These are phyloP conservation scores for Eucalyptus viminalis DNA, from an alignment of 345 rosid genomes.

Conservation along the genomic window DNA sequence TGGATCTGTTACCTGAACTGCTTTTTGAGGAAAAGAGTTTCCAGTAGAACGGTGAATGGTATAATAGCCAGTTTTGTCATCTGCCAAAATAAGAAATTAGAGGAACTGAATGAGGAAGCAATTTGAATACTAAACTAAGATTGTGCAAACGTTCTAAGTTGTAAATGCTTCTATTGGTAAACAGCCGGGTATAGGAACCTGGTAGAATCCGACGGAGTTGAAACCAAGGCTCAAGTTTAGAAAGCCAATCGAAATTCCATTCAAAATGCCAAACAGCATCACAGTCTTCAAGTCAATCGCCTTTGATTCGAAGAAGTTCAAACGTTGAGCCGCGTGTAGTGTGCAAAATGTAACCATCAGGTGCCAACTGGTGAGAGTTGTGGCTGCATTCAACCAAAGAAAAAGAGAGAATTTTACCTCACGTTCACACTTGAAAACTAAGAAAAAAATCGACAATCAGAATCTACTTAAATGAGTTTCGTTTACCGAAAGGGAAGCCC, in stretches of 20 bases:
- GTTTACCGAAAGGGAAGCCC: slow-evolving; percentile 94
- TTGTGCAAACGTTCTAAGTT: not conserved
- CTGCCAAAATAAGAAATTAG: slow-evolving; percentile 14
- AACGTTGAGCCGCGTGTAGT: slow-evolving; percentile 69
- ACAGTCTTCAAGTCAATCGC: slow-evolving; percentile 77
- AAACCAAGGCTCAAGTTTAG: slow-evolving; percentile 95
- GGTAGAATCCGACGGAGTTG: slow-evolving; percentile 97
- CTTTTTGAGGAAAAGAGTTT: slow-evolving; percentile 84
- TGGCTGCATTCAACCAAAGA: slow-evolving; percentile 36
- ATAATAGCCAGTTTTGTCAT: slow-evolving; percentile 99
- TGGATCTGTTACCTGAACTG: slow-evolving; percentile 58
- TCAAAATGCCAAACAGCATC: slow-evolving; percentile 87
- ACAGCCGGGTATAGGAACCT: slow-evolving; percentile 19
- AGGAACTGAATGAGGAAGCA: not conserved
- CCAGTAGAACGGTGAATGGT: slow-evolving; percentile 91
- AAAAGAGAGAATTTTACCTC: not conserved
- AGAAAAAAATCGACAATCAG: not conserved
- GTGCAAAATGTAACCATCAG: slow-evolving; percentile 91
- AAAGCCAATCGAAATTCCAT: slow-evolving; percentile 90
- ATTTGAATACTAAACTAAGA: not conserved
- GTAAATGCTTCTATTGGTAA: not conserved
- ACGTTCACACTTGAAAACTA: not conserved
- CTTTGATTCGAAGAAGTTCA: slow-evolving; percentile 78
- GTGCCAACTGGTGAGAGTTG: slow-evolving; percentile 97
- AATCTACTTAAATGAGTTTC: not conserved